phyloP scores from a whole-genome alignment of 257 asterid species.

The Nicotiana knightiana region DNA sequence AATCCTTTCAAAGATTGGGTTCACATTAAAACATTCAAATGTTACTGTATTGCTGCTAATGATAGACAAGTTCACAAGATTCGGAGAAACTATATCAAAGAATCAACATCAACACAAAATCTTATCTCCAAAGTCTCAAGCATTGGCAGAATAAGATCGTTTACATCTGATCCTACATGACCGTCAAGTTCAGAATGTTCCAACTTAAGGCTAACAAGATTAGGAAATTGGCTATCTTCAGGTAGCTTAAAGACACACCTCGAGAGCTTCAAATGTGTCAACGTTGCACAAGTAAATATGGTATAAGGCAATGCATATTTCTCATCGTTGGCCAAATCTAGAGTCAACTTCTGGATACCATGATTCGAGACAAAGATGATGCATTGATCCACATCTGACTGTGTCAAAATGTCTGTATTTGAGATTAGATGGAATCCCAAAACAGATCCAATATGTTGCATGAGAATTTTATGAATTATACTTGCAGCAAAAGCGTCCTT shows the following conservation, averaged over 20 bases:
- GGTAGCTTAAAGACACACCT: background rate
- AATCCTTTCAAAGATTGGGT: background rate
- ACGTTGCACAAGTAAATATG: background rate
- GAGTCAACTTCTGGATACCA: background rate
- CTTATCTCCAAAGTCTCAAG: background rate
- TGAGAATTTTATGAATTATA: background rate
- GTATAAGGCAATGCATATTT: background rate
- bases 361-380: background rate
- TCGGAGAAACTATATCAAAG: background rate
- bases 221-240: background rate
- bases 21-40: background rate
- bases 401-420: fast-evolving
- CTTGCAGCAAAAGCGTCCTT: background rate
- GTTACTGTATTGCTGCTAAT: background rate
- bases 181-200: background rate
- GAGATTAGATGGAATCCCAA: background rate
- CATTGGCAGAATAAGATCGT: background rate
- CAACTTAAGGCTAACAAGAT: background rate
- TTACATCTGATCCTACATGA: background rate
- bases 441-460: background rate
- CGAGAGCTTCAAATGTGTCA: background rate
- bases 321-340: background rate
- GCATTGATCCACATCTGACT: background rate
- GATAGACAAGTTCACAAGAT: background rate
- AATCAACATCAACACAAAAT: background rate